Conservation (phyloP, 208 protist genomes). For the Wallacemonas sp. region DNA sequence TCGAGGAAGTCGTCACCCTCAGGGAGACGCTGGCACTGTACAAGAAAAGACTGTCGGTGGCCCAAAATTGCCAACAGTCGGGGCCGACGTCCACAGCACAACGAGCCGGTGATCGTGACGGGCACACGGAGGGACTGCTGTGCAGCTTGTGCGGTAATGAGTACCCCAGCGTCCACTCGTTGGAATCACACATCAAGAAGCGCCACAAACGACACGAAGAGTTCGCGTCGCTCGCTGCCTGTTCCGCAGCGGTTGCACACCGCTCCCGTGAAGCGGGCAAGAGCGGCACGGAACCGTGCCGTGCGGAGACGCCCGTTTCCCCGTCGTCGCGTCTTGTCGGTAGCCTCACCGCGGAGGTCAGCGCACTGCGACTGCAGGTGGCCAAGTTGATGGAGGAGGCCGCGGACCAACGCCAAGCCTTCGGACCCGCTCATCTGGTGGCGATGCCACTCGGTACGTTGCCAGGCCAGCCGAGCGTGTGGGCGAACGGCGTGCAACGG, state of each 20-base stretch:
- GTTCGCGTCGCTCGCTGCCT: slow-evolving; percentile 34
- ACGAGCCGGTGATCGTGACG: no score
- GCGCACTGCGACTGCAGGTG: slow-evolving; percentile 33
- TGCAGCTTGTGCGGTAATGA: slow-evolving; percentile 66
- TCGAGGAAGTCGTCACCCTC: slow-evolving; percentile 67
- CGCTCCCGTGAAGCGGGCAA: background rate
- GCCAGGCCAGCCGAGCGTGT: background rate
- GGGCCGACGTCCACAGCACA: no score
- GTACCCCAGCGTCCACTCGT: slow-evolving; percentile 52
- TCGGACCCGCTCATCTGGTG: slow-evolving; percentile 1
- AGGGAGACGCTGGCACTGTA: slow-evolving; percentile 41
- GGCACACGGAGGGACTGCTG: slow-evolving; percentile 12
- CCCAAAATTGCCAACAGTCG: background rate
- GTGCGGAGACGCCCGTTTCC: background rate
- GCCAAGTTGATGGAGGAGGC: slow-evolving; percentile 36
- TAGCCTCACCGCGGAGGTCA: slow-evolving; percentile 30
- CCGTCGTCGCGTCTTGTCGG: background rate
- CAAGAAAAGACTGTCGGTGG: slow-evolving; percentile 17
- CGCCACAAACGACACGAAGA: slow-evolving; percentile 43
- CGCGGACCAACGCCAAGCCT: slow-evolving; percentile 18
- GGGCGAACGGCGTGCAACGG: background rate
- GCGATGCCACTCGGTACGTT: slow-evolving; percentile 4
- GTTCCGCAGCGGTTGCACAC: slow-evolving; percentile 12
- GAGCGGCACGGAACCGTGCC: background rate
- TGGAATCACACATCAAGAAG: slow-evolving; percentile 72